phyloP scores from a whole-genome alignment of 176 grass and related monocot species.

The Triticum urartu region DNA sequence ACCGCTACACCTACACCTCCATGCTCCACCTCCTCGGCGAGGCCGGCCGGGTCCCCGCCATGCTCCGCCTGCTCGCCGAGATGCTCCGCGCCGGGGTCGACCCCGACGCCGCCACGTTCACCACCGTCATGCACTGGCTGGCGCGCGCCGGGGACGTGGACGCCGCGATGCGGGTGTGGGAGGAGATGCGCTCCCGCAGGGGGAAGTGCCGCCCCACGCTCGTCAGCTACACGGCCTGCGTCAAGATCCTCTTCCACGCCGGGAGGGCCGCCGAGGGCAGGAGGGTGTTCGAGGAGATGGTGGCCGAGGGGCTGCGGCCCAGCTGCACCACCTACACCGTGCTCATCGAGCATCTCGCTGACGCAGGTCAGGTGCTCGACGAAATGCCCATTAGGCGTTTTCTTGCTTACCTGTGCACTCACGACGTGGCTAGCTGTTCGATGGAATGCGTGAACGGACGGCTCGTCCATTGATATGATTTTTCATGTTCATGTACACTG shows the following conservation, averaged over 20 bases:
- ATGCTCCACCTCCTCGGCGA: constrained; percentile 77
- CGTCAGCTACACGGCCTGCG: constrained; percentile 67
- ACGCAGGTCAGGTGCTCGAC: constrained; percentile 52
- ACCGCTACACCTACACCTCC: constrained; percentile 80
- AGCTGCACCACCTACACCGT: constrained; percentile 80
- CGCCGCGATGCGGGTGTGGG: constrained; percentile 57
- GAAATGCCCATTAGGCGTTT: constrained; percentile 5
- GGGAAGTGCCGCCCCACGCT: constrained; percentile 47
- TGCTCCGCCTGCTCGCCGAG: constrained; percentile 62
- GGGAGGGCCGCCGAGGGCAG: constrained; percentile 42
- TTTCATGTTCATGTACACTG: constrained; percentile 1
- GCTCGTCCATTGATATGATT: background rate
- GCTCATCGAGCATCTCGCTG: constrained; percentile 64
- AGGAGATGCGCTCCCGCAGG: constrained; percentile 50
- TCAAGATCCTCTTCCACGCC: constrained; percentile 66
- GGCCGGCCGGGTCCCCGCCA: constrained; percentile 55
- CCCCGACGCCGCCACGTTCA: constrained; percentile 61
- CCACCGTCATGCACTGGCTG: constrained; percentile 71
- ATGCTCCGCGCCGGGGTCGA: constrained; percentile 47
- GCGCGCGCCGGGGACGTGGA: constrained; percentile 52
- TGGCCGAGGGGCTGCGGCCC: constrained; percentile 53
- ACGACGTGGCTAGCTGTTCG: background rate
- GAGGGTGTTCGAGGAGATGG: constrained; percentile 58
- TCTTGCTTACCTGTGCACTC: background rate
- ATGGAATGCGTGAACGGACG: background rate